Conservation (phyloP, 371 early-diverging fungal genomes). For the Syncephalastrum contaminatum region DNA sequence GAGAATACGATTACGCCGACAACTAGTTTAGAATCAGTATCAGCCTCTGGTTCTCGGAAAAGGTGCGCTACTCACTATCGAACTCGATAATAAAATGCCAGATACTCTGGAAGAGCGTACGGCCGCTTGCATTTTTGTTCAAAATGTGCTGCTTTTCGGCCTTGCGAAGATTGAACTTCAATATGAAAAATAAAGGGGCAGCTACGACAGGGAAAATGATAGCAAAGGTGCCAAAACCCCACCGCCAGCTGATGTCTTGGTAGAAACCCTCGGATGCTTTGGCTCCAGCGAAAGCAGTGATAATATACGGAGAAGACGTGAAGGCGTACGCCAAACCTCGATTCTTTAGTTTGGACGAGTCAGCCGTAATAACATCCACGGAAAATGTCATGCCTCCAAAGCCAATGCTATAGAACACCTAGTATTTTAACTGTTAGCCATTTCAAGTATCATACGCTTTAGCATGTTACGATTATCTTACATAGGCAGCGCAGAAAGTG, state of each 20-base stretch:
- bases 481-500: constrained; percentile 24
- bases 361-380: constrained; percentile 19
- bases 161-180: constrained; percentile 17
- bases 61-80: constrained; percentile 9
- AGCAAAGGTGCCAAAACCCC: constrained; percentile 21
- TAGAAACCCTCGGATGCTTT: constrained; percentile 18
- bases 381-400: constrained; percentile 20
- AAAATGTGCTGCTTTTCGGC: constrained; percentile 12
- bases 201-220: constrained; percentile 19
- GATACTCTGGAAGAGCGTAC: constrained; percentile 4
- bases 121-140: neutral
- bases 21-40: constrained; percentile 8
- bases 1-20: constrained; percentile 15
- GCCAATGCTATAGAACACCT: constrained; percentile 16
- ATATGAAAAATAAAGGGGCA: constrained; percentile 15
- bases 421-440: neutral
- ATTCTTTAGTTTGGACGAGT: constrained; percentile 14
- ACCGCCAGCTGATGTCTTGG: constrained; percentile 18
- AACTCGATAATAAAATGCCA: constrained; percentile 15
- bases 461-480: constrained; percentile 2
- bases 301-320: constrained; percentile 20
- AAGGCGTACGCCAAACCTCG: constrained; percentile 19
- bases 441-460: neutral
- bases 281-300: constrained; percentile 19
- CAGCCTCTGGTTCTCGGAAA: neutral